Evolutionary conservation across 805 yeast genomes (phyloP).

Genomic region (Sugiyamaella lignohabitans): DNA sequence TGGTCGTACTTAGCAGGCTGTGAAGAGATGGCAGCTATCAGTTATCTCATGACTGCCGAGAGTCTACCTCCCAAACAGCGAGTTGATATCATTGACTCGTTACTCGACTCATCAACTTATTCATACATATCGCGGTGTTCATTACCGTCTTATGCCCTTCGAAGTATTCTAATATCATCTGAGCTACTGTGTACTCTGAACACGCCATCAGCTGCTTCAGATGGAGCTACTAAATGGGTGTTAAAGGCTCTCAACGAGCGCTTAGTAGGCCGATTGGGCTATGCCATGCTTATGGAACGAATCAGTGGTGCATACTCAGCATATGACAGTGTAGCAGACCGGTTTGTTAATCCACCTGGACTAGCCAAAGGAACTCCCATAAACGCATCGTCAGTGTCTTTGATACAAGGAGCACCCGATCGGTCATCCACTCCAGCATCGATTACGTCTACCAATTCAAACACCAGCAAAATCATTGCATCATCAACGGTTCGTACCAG

Average conservation of each 20-base stretch:
- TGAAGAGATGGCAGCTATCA: constrained; percentile 81
- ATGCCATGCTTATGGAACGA: constrained; percentile 48
- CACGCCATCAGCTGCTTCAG: constrained; percentile 38
- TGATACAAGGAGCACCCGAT: background rate
- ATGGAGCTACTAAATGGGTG: constrained; percentile 42
- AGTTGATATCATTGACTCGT: constrained; percentile 49
- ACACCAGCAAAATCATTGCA: constrained; percentile 27
- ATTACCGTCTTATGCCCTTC: constrained; percentile 60
- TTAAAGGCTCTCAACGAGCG: constrained; percentile 39
- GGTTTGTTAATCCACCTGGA: constrained; percentile 30
- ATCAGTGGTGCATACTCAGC: constrained; percentile 45
- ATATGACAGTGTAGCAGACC: constrained; percentile 18
- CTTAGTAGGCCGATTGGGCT: constrained; percentile 37
- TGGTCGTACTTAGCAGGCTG: constrained; percentile 75
- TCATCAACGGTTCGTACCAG: constrained; percentile 39
- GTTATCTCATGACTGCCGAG: constrained; percentile 45
- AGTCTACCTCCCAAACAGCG: constrained; percentile 36
- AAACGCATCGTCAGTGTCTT: background rate
- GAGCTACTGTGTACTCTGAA: constrained; percentile 54
- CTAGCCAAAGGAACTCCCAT: background rate
- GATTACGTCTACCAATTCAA: background rate
- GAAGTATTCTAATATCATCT: constrained; percentile 58
- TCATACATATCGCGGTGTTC: constrained; percentile 68
- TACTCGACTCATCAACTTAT: constrained; percentile 66
- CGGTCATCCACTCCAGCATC: background rate